Conservation (phyloP, 2,329 filamentous ascomycete genomes). For the Xylariales sp. region DNA sequence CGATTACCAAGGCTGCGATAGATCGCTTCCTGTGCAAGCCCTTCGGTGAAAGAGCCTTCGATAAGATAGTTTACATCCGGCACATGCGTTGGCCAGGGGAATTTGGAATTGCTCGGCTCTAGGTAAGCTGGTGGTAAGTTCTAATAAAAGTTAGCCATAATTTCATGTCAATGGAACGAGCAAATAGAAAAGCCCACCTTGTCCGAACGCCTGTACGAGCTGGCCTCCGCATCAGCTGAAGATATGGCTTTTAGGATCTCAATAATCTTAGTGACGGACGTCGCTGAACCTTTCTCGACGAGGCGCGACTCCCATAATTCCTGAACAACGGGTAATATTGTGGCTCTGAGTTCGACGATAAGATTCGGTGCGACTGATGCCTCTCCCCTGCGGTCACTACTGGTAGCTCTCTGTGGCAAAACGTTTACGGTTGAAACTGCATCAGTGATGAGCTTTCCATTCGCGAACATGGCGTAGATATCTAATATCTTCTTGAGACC, state of each 20-base stretch:
- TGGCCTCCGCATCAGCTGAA: constrained; percentile 78
- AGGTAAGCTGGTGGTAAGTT: constrained; percentile 54
- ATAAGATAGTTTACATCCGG: constrained; percentile 51
- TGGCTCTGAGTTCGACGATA: constrained; percentile 84
- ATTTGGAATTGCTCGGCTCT: constrained; percentile 57
- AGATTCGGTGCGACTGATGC: constrained; percentile 73
- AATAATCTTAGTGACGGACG: constrained; percentile 81
- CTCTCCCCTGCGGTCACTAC: constrained; percentile 57
- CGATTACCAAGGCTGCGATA: constrained; percentile 81
- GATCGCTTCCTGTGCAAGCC: constrained; percentile 80
- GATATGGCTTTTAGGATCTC: constrained; percentile 85
- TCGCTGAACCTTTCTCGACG: constrained; percentile 81
- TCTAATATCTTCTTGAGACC: constrained; percentile 85
- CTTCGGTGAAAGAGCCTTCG: constrained; percentile 54
- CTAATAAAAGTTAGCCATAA: constrained; percentile 39
- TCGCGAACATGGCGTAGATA: constrained; percentile 80
- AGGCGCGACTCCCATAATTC: constrained; percentile 88
- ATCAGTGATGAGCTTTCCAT: constrained; percentile 83
- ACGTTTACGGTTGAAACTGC: constrained; percentile 69
- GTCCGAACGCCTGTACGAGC: constrained; percentile 71
- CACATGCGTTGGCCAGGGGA: constrained; percentile 58
- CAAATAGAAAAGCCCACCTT: constrained; percentile 56
- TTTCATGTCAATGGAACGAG: neutral
- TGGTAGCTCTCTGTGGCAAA: constrained; percentile 50
- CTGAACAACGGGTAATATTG: constrained; percentile 79